These are phyloP conservation scores for Diaporthe ilicicola DNA, from an alignment of 2,329 filamentous ascomycete species.

Conservation along the genomic window DNA sequence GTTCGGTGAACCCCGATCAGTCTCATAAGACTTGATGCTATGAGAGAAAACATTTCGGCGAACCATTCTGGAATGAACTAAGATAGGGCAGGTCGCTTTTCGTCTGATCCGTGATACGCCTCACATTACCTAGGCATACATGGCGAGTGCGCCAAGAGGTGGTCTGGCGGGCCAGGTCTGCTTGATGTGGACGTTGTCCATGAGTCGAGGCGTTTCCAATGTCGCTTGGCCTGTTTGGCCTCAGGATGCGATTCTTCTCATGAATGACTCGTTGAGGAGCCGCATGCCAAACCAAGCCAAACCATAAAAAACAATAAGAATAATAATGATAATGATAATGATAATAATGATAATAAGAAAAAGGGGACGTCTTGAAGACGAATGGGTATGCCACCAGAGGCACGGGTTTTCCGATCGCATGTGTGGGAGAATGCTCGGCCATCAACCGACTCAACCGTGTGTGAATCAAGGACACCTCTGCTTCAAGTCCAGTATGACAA, in stretches of 20 bases:
- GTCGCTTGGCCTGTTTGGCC: neutral
- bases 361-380: neutral
- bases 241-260: neutral
- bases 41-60: neutral
- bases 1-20: neutral
- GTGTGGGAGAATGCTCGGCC: neutral
- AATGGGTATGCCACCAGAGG: neutral
- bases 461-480: neutral
- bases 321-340: too few relatives aligned
- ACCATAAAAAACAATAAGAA: too few relatives aligned
- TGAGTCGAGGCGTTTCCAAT: neutral
- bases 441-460: neutral
- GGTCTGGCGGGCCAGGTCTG: neutral
- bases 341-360: too few relatives aligned
- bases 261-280: neutral
- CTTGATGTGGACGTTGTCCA: neutral
- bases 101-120: neutral
- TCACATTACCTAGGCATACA: neutral
- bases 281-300: neutral
- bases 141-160: neutral
- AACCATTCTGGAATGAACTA: neutral
- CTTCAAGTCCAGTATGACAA: neutral
- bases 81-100: neutral
- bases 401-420: neutral
- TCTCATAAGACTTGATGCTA: neutral